phyloP scores from a whole-genome alignment of 305 asterid species.

The Plantago lanceolata region DNA sequence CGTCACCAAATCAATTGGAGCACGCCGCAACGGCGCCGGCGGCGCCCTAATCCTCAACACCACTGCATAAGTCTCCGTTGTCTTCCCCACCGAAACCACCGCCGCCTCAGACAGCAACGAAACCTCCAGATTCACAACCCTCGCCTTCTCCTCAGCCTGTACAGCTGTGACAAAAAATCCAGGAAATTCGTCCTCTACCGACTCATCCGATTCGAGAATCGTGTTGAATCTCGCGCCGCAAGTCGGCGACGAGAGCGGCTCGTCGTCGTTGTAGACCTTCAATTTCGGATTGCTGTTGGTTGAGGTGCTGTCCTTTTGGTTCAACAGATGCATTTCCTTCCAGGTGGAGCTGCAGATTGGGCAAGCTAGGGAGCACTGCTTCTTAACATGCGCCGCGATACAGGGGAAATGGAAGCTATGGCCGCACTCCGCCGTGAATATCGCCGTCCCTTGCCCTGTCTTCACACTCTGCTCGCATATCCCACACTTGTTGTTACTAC shows the following conservation, averaged over 20 bases:
- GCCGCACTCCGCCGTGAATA: conserved; percentile 94
- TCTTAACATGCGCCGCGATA: conserved; percentile 62
- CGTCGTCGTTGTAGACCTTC: conserved; percentile 91
- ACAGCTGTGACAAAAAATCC: conserved; percentile 45
- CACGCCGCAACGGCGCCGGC: conserved; percentile 37
- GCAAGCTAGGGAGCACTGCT: conserved; percentile 56
- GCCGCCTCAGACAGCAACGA: conserved; percentile 61
- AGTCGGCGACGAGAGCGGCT: conserved; percentile 70
- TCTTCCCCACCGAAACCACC: conserved; percentile 65
- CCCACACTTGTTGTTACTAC: conserved; percentile 47
- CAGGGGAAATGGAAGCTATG: conserved; percentile 90
- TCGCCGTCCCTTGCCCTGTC: conserved; percentile 82
- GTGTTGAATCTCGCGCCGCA: conserved; percentile 76
- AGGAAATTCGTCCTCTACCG: conserved; percentile 61
- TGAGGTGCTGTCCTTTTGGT: conserved; percentile 23
- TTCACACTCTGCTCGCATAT: conserved; percentile 62
- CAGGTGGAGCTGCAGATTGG: conserved; percentile 67
- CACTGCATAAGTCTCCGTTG: conserved; percentile 56
- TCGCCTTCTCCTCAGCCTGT: conserved; percentile 13
- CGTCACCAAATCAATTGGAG: conserved; percentile 77
- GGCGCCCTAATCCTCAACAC: conserved; percentile 72
- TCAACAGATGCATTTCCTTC: conserved; percentile 63
- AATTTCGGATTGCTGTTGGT: conserved; percentile 14
- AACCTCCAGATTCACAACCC: conserved; percentile 36
- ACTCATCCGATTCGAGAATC: conserved; percentile 79